Evolutionary conservation across 345 rosid genomes (phyloP).

Genomic region (Trapa bicornis): DNA sequence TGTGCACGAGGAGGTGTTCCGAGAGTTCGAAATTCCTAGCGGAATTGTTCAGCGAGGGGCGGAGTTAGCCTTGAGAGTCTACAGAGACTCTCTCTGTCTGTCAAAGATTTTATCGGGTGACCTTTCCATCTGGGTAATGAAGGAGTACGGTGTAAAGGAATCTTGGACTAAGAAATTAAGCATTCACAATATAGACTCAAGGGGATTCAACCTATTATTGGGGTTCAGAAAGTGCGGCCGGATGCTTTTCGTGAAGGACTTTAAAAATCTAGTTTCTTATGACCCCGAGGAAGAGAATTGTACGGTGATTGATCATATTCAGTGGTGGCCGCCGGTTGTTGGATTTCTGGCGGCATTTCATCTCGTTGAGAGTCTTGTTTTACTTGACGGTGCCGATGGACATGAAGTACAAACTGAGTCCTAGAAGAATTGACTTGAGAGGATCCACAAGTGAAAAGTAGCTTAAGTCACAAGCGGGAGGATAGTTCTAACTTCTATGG

Average conservation of each 20-base stretch:
- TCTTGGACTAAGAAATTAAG: conserved; percentile 20
- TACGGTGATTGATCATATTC: conserved; percentile 3
- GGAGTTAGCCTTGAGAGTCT: conserved; percentile 9
- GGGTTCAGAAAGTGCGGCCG: conserved; percentile 16
- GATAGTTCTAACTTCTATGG: no score
- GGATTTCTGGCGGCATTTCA: no score
- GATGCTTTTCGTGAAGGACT: conserved; percentile 12
- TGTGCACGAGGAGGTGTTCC: conserved; percentile 14
- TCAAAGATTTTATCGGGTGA: not conserved
- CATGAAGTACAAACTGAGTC: no score
- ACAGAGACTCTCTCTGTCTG: conserved; percentile 10
- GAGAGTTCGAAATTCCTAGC: conserved; percentile 19
- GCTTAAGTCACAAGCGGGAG: no score
- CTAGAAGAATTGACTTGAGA: no score
- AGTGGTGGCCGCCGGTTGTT: not conserved
- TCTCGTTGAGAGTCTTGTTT: no score
- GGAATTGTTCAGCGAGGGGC: not conserved
- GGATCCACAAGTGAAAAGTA: no score
- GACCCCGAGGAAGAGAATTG: not conserved
- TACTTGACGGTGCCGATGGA: no score
- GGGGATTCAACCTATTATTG: conserved; percentile 11
- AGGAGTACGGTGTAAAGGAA: conserved; percentile 7
- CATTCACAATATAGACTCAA: conserved; percentile 5
- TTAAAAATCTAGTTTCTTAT: conserved; percentile 13
- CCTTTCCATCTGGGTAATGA: conserved; percentile 26